phyloP scores from a whole-genome alignment of 1,284 basidiomycete species.

The Volvariella volvacea region DNA sequence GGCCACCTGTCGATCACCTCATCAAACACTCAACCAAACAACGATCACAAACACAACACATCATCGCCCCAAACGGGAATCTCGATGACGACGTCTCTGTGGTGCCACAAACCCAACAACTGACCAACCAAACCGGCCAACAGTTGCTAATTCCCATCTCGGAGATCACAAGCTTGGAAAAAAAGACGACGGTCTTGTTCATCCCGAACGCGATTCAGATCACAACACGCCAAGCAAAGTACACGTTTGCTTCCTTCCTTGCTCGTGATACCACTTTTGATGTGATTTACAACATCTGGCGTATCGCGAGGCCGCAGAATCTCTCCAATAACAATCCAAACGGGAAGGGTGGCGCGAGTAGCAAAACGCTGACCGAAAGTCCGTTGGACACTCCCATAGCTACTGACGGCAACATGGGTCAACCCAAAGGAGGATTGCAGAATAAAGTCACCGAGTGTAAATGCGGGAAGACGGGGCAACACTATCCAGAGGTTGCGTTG shows the following conservation, averaged over 20 bases:
- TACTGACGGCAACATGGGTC: too few species aligned
- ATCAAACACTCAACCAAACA: too few species aligned
- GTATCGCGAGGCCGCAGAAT: conserved; percentile 79
- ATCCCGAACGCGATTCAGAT: conserved; percentile 98
- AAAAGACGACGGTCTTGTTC: conserved; percentile 97
- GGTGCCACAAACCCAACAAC: background rate
- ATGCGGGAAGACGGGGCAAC: conserved; percentile 68
- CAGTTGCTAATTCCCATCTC: conserved; percentile 89
- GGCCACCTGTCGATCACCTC: too few species aligned
- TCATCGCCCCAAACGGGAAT: too few species aligned
- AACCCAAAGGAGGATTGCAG: too few species aligned
- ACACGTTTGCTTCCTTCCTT: conserved; percentile 95
- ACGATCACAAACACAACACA: too few species aligned
- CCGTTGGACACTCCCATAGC: too few species aligned
- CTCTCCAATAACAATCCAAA: too few species aligned
- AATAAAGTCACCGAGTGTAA: conserved; percentile 64
- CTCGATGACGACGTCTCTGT: too few species aligned
- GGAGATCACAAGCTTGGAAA: conserved; percentile 88
- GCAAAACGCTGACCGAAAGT: conserved; percentile 24
- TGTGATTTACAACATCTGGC: conserved; percentile 96
- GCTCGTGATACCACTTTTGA: conserved; percentile 95
- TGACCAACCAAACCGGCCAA: conserved; percentile 8
- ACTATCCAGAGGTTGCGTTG: conserved; percentile 71
- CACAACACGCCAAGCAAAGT: conserved; percentile 76
- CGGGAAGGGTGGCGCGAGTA: too few species aligned